A percentile compares a stretch with the other conserved stretches of the same genome.
Conservation (phyloP, 2,329 filamentous ascomycete species). For the Xylariomycetidae sp. region DNA sequence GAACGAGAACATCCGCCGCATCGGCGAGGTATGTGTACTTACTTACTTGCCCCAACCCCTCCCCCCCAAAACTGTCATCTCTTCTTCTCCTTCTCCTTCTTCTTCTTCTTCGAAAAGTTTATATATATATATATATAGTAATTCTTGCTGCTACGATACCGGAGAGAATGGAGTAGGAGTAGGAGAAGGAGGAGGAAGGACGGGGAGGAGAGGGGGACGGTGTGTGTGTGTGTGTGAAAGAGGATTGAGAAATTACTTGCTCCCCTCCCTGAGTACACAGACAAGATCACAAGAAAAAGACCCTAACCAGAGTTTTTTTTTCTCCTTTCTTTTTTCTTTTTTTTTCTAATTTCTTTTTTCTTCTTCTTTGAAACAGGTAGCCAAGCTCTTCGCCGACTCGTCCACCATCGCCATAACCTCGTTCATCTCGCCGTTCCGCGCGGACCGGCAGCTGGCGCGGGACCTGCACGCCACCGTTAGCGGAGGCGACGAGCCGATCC, state of each 20-base stretch:
- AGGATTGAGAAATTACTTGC: background rate
- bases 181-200: background rate
- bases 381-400: conserved; percentile 92
- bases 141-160: no score
- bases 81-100: no score
- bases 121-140: no score
- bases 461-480: conserved; percentile 65
- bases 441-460: conserved; percentile 78
- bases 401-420: conserved; percentile 85
- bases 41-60: background rate
- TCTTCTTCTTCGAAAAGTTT: no score
- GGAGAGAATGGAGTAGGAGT: no score
- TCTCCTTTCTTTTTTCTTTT: no score
- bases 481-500: conserved; percentile 67
- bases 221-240: background rate
- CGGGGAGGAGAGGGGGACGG: background rate
- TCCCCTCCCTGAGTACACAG: background rate
- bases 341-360: no score
- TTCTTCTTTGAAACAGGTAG: conserved; percentile 68
- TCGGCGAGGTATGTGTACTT: conserved; percentile 63
- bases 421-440: conserved; percentile 93
- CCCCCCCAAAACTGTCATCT: no score
- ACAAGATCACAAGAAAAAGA: background rate
- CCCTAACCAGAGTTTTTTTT: no score
- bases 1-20: conserved; percentile 96